Conservation (phyloP, 2,329 filamentous ascomycete genomes). For the Raffaelea albimanens region DNA sequence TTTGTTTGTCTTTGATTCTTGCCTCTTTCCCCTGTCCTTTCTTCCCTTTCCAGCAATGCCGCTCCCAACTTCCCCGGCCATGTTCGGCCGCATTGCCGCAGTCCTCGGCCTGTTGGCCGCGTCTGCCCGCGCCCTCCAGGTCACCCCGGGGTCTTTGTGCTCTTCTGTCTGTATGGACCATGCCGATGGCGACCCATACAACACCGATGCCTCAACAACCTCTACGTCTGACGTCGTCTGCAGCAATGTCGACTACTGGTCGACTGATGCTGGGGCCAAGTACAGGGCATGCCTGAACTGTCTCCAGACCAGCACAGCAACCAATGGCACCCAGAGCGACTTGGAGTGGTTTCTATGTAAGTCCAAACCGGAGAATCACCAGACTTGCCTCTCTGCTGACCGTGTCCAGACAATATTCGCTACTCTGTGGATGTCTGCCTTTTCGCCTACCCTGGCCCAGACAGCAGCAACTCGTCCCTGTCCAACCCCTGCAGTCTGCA, state of each 20-base stretch:
- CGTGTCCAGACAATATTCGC: slow-evolving; percentile 35
- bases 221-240: slow-evolving; percentile 38
- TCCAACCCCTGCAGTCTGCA: slow-evolving; percentile 34
- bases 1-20: too few species aligned
- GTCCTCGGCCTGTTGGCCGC: too few species aligned
- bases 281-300: slow-evolving; percentile 38
- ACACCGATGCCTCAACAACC: slow-evolving; percentile 29
- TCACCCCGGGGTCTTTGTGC: slow-evolving; percentile 42
- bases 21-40: too few species aligned
- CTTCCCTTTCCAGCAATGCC: too few species aligned
- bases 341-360: slow-evolving; percentile 38
- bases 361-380: slow-evolving; percentile 8
- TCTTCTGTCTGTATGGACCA: slow-evolving; percentile 35
- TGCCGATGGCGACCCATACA: slow-evolving; percentile 20
- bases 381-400: too few species aligned
- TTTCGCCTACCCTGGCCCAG: slow-evolving; percentile 24
- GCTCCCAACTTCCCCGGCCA: too few species aligned
- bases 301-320: slow-evolving; percentile 33
- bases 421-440: slow-evolving; percentile 39
- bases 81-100: too few species aligned
- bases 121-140: slow-evolving; percentile 16
- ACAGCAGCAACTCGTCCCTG: slow-evolving; percentile 23
- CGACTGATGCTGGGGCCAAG: slow-evolving; percentile 28
- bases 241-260: slow-evolving; percentile 28
- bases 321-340: slow-evolving; percentile 30